These are phyloP conservation scores for Trichosporon ovoides DNA, from an alignment of 1,284 basidiomycete genomes.

Conservation along the genomic window DNA sequence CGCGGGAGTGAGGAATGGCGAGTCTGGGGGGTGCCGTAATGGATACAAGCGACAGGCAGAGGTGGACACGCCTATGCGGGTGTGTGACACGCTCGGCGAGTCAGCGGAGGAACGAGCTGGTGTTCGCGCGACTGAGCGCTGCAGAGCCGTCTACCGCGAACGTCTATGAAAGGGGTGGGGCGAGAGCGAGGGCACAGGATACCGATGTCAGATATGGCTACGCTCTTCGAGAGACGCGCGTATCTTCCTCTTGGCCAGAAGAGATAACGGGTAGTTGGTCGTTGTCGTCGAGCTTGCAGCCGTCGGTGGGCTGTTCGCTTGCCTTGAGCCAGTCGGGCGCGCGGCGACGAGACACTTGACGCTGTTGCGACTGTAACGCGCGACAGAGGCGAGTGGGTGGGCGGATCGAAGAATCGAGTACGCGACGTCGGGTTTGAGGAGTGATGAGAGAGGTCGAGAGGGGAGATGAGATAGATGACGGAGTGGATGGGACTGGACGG, in stretches of 20 bases:
- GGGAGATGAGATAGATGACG: conserved; percentile 2
- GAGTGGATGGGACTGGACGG: conserved; percentile 1
- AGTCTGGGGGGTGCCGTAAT: background rate
- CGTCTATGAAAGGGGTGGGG: background rate
- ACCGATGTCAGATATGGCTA: background rate
- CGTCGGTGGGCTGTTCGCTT: background rate
- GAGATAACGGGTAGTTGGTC: background rate
- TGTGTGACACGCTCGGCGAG: background rate
- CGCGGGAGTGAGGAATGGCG: conserved; percentile 3
- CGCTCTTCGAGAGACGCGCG: background rate
- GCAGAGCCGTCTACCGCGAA: background rate
- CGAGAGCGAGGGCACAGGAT: no score
- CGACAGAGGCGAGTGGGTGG: background rate
- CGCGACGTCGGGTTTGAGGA: background rate
- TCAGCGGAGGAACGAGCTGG: background rate
- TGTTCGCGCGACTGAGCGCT: background rate
- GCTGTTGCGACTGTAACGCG: background rate
- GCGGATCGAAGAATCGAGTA: background rate
- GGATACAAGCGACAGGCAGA: background rate
- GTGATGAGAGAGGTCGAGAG: background rate
- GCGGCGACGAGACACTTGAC: background rate
- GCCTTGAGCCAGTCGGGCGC: background rate
- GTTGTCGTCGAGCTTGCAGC: background rate
- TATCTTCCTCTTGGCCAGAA: background rate
- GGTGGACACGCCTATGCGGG: background rate